Conservation (phyloP, 75 land plant species). For the Picea sitchensis region DNA sequence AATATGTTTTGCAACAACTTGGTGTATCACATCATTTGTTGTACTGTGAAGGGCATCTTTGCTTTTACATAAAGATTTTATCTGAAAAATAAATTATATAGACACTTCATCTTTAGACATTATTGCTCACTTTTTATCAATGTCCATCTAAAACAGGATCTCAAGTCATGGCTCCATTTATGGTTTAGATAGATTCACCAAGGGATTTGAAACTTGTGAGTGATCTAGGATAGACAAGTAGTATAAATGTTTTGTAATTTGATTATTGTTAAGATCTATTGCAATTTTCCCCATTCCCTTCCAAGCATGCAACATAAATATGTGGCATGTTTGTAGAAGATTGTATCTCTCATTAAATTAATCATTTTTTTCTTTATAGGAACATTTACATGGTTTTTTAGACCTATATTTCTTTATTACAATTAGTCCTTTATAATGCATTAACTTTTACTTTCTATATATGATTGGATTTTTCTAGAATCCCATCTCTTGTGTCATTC, state of each 20-base stretch:
- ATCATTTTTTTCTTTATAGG: background rate
- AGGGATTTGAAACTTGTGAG: conserved; percentile 98
- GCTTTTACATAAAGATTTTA: background rate
- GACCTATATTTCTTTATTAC: background rate
- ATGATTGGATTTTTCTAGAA: background rate
- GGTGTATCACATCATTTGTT: conserved; percentile 38
- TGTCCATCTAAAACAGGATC: conserved; percentile 90
- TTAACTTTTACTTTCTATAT: background rate
- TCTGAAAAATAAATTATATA: background rate
- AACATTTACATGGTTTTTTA: background rate
- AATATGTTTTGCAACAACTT: conserved; percentile 89
- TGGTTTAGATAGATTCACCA: conserved; percentile 85
- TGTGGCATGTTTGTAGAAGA: background rate
- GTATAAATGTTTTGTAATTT: background rate
- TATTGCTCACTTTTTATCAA: background rate
- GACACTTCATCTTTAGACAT: background rate
- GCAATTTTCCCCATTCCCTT: background rate
- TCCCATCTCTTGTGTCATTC: too few species aligned
- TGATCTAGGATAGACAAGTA: conserved; percentile 86
- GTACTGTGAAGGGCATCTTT: background rate
- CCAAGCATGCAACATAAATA: background rate
- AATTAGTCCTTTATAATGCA: background rate
- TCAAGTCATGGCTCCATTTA: conserved; percentile 90
- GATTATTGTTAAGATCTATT: background rate
- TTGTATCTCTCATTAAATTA: background rate